These are phyloP conservation scores for Paramyrothecium roridum DNA, from an alignment of 2,329 filamentous ascomycete species.

Conservation along the genomic window DNA sequence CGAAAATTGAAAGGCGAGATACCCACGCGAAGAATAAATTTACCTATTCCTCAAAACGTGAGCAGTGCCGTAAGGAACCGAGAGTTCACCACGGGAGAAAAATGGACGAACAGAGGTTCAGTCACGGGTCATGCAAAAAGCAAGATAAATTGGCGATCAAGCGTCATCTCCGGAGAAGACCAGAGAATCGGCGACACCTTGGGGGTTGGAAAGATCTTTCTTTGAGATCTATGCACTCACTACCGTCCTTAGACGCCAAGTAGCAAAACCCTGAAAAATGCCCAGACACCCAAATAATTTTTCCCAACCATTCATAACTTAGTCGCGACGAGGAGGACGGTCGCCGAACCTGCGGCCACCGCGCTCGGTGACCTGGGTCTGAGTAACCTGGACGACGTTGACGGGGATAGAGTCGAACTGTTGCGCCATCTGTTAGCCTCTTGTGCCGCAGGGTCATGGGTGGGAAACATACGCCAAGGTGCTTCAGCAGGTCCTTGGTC, in stretches of 20 bases:
- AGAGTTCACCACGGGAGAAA: not conserved
- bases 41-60: not conserved
- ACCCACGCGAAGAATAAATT: not conserved
- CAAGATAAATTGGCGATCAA: constrained; percentile 76
- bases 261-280: constrained; percentile 42
- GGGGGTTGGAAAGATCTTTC: constrained; percentile 56
- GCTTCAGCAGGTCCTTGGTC: constrained; percentile 99
- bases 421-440: constrained; percentile 25
- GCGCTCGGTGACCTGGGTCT: constrained; percentile 84
- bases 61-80: not conserved
- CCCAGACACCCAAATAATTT: constrained; percentile 32
- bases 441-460: not conserved
- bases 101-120: constrained; percentile 2
- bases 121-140: constrained; percentile 3
- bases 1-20: not conserved
- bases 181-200: constrained; percentile 89
- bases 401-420: constrained; percentile 97
- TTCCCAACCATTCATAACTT: constrained; percentile 29
- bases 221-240: constrained; percentile 58
- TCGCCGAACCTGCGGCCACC: constrained; percentile 72
- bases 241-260: constrained; percentile 56
- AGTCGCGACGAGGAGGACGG: constrained; percentile 43
- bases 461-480: constrained; percentile 79
- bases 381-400: constrained; percentile 88
- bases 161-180: constrained; percentile 65